Percentiles rank a stretch among this genome's conserved stretches.
These are phyloP conservation scores for Hsuehochloa calcarea DNA, from an alignment of 176 grass and related monocot genomes.

Conservation along the genomic window DNA sequence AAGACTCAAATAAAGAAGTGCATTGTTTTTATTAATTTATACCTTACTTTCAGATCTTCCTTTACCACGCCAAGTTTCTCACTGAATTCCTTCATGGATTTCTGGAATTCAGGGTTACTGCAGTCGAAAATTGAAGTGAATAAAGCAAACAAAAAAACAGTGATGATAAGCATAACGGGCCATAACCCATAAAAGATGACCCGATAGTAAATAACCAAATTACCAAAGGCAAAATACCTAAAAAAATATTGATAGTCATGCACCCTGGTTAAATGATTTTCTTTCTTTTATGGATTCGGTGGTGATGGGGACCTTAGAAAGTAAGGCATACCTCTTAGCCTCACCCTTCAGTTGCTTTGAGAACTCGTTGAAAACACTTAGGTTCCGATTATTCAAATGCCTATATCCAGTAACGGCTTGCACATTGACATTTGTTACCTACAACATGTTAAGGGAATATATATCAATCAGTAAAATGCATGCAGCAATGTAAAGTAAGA, in stretches of 20 bases:
- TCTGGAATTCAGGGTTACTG: constrained; percentile 91
- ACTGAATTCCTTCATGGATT: constrained; percentile 79
- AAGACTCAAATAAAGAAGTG: constrained; percentile 9
- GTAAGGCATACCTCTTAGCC: constrained; percentile 62
- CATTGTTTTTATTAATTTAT: constrained; percentile 17
- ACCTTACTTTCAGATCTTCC: constrained; percentile 95
- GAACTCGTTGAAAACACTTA: constrained; percentile 98
- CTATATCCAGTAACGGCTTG: constrained; percentile 40
- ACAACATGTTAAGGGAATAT: constrained; percentile 9
- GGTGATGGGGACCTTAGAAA: neutral
- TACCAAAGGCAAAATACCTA: neutral
- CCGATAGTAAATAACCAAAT: neutral
- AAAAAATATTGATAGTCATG: constrained; percentile 5
- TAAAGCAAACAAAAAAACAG: constrained; percentile 1
- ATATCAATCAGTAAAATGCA: constrained; percentile 21
- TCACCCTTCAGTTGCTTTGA: constrained; percentile 96
- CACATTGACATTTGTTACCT: constrained; percentile 48
- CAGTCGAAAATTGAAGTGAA: constrained; percentile 34
- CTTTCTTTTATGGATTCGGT: neutral
- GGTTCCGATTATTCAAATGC: constrained; percentile 58
- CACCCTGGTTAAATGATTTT: neutral
- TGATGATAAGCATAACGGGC: neutral
- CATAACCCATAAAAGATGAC: neutral
- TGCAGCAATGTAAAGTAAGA: neutral
- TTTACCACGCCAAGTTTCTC: constrained; percentile 88